Evolutionary conservation across 208 protist species (phyloP), one percentile per base, ranked within the genome.

Genomic region (Endotrypanum monterogeii): DNA sequence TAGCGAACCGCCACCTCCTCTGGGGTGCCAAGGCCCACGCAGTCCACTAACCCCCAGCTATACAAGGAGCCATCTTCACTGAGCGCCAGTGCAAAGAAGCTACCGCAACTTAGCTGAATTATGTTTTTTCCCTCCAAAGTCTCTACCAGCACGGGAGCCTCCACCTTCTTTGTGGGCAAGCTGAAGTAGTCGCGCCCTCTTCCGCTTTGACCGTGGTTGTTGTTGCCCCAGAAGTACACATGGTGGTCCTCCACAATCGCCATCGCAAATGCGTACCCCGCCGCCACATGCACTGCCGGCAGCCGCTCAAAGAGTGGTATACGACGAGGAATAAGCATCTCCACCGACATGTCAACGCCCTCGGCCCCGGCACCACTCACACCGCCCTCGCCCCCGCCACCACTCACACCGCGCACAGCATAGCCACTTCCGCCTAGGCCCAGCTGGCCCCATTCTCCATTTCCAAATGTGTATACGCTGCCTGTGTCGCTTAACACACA

Each of bases 221-320:
- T 97, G 79, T 95, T 97, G 1, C 93, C 93, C 91, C 93, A 97
- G 62, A 94, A 95, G 83, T 92, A 95, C 3, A 97, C 93, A 52
- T 88, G 85, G 70, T 93, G 81, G 73, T 79, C 84, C 48, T 83
- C 67, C 12, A 73, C 86, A 50, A 97, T 74, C 18, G 93, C 93
- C 84, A 95, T 92, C 12, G 88, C 93, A 67, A 91, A 95, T 16
- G 93, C 89, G 79, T 95, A 97, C 54, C 93, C 93, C 1, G 90
- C 87, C 7, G 89, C 74, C 14, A 97, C 73, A 67, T 87, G 74
- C 65, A 86, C 55, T 20, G 83, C 90, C 8, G 83, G 88, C 12
- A 82, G 37, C 41, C 61, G 72, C 81, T 92, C 86, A 77, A 96
- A 94, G 23, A 93, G 58, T 6, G 89, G 83, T 56, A 96, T 87